Conservation (phyloP, 1,284 basidiomycete genomes). For the Meira nashicola region DNA sequence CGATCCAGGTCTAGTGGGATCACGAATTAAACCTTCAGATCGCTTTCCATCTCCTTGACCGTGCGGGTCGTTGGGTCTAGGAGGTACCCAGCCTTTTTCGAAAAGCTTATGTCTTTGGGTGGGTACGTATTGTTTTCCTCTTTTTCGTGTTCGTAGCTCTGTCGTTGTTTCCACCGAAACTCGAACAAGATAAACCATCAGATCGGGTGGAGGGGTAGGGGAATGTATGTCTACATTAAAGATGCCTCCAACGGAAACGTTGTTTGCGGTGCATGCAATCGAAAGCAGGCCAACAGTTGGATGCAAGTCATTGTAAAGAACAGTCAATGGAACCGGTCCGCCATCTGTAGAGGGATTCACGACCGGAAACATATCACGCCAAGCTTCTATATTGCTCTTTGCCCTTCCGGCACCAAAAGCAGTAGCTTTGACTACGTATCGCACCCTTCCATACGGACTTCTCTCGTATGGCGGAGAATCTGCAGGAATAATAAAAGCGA, state of each 20-base stretch:
- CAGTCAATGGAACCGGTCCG: conserved; percentile 45
- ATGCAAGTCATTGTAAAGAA: conserved; percentile 52
- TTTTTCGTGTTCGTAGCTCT: conserved; percentile 40
- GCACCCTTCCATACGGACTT: conserved; percentile 43
- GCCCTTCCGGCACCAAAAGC: conserved; percentile 48
- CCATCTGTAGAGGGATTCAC: conserved; percentile 49
- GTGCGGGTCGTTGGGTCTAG: conserved; percentile 37
- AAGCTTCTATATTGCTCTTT: conserved; percentile 44
- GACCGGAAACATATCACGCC: conserved; percentile 50
- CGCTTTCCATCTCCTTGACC: conserved; percentile 37
- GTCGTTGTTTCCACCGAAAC: conserved; percentile 48
- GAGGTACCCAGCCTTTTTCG: conserved; percentile 48
- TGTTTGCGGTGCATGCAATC: conserved; percentile 50
- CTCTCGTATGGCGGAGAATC: conserved; percentile 50
- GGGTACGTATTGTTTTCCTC: conserved; percentile 43
- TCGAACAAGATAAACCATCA: conserved; percentile 50
- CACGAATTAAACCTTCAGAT: conserved; percentile 40
- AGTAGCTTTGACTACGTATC: conserved; percentile 51
- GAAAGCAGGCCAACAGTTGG: conserved; percentile 49
- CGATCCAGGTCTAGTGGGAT: conserved; percentile 21
- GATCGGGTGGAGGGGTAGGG: conserved; percentile 41
- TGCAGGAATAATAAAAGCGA: conserved; percentile 50
- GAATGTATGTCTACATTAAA: conserved; percentile 53
- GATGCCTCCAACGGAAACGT: conserved; percentile 50
- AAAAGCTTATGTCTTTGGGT: conserved; percentile 47